Evolutionary conservation across 345 rosid genomes (phyloP).

Genomic region (Salix viminalis): DNA sequence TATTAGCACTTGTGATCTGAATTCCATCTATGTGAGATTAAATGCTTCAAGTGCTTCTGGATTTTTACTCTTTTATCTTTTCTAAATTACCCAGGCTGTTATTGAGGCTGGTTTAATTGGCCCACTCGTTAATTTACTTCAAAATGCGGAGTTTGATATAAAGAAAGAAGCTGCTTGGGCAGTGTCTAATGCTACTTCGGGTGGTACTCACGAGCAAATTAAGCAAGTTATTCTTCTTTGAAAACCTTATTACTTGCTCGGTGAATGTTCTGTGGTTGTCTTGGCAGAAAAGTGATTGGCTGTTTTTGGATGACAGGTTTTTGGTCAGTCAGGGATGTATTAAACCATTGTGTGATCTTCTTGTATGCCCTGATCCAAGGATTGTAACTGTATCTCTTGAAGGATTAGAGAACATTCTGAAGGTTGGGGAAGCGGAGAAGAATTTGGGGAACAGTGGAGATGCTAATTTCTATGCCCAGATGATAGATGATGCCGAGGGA

Average conservation of each 20-base stretch:
- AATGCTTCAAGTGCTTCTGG: not conserved
- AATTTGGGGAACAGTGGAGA: slow-evolving; percentile 15
- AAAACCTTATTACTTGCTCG: not conserved
- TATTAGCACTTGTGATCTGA: not conserved
- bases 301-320: slow-evolving; percentile 9
- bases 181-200: slow-evolving; percentile 28
- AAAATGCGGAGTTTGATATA: slow-evolving; percentile 29
- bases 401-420: slow-evolving; percentile 26
- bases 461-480: slow-evolving; percentile 14
- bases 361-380: slow-evolving; percentile 31
- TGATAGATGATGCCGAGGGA: slow-evolving; percentile 21
- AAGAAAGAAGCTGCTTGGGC: slow-evolving; percentile 38
- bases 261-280: not conserved
- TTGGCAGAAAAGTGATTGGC: not conserved
- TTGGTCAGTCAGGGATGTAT: slow-evolving; percentile 27
- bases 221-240: slow-evolving; percentile 8
- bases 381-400: slow-evolving; percentile 29
- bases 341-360: slow-evolving; percentile 29
- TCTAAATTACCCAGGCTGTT: slow-evolving; percentile 16
- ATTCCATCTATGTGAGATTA: not conserved
- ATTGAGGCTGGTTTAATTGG: slow-evolving; percentile 19
- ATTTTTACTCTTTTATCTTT: not conserved
- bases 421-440: slow-evolving; percentile 25
- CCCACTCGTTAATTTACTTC: slow-evolving; percentile 22
- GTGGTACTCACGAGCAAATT: slow-evolving; percentile 21